Base-by-base conservation (phyloP, 108 stramenopile genomes). In the Chaetoceros tenuissimus region DNA sequence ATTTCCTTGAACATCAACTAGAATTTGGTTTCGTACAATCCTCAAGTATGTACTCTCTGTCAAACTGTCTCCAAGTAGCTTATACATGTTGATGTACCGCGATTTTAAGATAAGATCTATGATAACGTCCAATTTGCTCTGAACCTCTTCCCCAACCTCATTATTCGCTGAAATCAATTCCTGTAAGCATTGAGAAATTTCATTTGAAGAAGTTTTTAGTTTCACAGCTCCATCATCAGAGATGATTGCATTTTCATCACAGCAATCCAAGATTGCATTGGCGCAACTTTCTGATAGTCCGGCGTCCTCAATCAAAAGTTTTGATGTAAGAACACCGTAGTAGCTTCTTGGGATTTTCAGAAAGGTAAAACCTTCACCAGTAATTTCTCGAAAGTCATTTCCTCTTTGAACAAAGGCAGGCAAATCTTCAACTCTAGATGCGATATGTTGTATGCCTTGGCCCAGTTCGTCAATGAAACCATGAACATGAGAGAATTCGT, bases 381-480 rank as follows among this genome's bases (percentile, higher is more conserved):
- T 82, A 20, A 82, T 64, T 48, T 75, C 67, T 30, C 90, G 73
- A 34, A 57, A 55, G 30, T 87, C 77, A 59, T 94, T 94, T 8
- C 80, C 89, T 28, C 68, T 66, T 53, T 85, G 81, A 19, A 91
- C 85, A 66, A 94, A 89, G 13, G 66, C 67, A 2, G 84, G 63
- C 44, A 94, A 74, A 59, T 91, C 71, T 19, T 72, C 80, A 1
- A 94, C 89, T 48, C 93, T 65, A 28, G 79, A 81, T 27, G 93
- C 93, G 51, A 94, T 55, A 63, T 94, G 93, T 62, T 91, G 93
- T 18, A 91, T 70, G 22, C 93, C 93, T 57, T 94, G 89, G 31
- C 93, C 93, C 29, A 94, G 68, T 48, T 94, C 84, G 40, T 83
- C 52, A 1, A 91, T 56, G 61, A 89, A 94, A 13, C 82, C 81